Evolutionary conservation across 2,329 filamentous ascomycete genomes (phyloP).

Genomic region (Exophiala aquamarina): DNA sequence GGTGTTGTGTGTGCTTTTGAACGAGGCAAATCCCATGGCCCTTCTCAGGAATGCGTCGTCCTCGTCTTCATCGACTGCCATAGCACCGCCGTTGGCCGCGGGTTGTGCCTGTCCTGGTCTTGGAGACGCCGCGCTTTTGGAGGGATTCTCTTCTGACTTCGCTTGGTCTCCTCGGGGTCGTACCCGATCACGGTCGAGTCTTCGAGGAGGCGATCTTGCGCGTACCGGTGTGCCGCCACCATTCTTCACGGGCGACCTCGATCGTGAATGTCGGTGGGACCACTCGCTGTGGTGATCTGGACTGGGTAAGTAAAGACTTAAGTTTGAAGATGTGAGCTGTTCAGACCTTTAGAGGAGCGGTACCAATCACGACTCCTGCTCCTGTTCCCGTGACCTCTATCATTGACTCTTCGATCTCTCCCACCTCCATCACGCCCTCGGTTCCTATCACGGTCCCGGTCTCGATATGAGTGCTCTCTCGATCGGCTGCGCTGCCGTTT

Average conservation of each 20-base stretch:
- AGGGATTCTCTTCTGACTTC: slow-evolving; percentile 34
- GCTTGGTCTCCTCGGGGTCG: slow-evolving; percentile 30
- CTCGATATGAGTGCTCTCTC: slow-evolving; percentile 34
- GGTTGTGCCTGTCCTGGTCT: slow-evolving; percentile 30
- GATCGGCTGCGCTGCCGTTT: slow-evolving; percentile 46
- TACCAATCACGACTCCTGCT: slow-evolving; percentile 33
- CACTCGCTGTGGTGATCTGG: slow-evolving; percentile 30
- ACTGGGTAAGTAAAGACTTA: slow-evolving; percentile 1
- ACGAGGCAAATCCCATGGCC: slow-evolving; percentile 87
- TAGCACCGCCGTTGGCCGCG: slow-evolving; percentile 27
- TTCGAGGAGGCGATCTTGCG: slow-evolving; percentile 37
- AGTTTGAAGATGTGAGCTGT: slow-evolving; percentile 1
- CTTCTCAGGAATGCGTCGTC: slow-evolving; percentile 73
- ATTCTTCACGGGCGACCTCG: slow-evolving; percentile 36
- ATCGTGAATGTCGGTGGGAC: slow-evolving; percentile 27
- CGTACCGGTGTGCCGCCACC: slow-evolving; percentile 36
- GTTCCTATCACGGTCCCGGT: slow-evolving; percentile 26
- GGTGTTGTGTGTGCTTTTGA: slow-evolving; percentile 82
- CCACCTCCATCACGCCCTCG: slow-evolving; percentile 35
- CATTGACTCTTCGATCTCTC: slow-evolving; percentile 38
- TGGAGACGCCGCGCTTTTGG: slow-evolving; percentile 23
- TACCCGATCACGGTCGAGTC: slow-evolving; percentile 21
- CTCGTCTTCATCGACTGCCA: slow-evolving; percentile 51
- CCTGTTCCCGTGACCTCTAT: slow-evolving; percentile 39
- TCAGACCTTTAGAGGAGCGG: slow-evolving; percentile 41